These are phyloP conservation scores for Rhodotorula sp. DNA, from an alignment of 1,284 basidiomycete genomes.

Conservation along the genomic window DNA sequence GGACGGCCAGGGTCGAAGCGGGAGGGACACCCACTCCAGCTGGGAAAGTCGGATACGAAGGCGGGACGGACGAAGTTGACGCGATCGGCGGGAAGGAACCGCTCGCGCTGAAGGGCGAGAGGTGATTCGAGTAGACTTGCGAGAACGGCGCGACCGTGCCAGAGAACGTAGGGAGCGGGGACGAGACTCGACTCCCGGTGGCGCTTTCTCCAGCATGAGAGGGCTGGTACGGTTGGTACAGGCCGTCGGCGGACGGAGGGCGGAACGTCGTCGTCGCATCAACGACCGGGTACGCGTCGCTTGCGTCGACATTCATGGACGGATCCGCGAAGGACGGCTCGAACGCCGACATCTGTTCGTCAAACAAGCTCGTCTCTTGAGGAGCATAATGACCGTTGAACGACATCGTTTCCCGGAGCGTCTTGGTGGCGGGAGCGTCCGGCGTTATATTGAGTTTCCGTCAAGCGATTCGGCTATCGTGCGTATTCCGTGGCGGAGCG, in stretches of 20 bases:
- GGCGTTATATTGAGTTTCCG: too few relatives aligned
- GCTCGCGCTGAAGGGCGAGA: background rate
- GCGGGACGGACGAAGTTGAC: background rate
- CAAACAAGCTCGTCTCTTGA: conserved; percentile 1
- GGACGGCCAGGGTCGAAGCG: background rate
- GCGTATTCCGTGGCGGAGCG: too few relatives aligned
- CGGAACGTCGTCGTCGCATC: background rate
- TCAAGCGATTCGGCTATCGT: too few relatives aligned
- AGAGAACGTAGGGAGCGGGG: background rate
- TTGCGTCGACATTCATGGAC: background rate
- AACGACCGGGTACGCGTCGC: background rate
- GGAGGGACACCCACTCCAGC: background rate
- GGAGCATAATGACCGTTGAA: background rate
- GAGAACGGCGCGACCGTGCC: conserved; percentile 11
- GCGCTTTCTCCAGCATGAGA: too few relatives aligned
- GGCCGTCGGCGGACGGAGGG: background rate
- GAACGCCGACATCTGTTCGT: conserved; percentile 2
- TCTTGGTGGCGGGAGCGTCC: too few relatives aligned
- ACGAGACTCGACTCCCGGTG: background rate
- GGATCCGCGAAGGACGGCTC: background rate
- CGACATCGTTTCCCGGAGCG: background rate
- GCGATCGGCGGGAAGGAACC: background rate
- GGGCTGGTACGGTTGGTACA: background rate
- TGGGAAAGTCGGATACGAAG: background rate
- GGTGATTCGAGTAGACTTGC: background rate